These are phyloP conservation scores for Ehretia macrophylla DNA, from an alignment of 257 asterid genomes.

Conservation along the genomic window DNA sequence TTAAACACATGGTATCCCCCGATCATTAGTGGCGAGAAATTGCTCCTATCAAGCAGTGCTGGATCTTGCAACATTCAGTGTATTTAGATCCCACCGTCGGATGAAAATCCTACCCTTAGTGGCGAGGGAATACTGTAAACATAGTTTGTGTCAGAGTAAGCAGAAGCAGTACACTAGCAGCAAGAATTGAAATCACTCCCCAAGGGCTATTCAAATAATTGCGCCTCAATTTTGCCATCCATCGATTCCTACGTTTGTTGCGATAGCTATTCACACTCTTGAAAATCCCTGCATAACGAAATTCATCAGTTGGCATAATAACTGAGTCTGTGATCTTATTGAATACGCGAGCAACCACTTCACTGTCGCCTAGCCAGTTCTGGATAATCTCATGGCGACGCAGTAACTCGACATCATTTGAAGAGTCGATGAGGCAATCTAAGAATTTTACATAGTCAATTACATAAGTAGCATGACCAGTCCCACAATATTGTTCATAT, in stretches of 20 bases:
- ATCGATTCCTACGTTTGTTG: neutral
- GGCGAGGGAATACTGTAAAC: no score
- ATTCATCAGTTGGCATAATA: neutral
- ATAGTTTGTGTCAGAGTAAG: conserved; percentile 5
- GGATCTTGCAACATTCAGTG: no score
- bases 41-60: no score
- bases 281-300: conserved; percentile 11
- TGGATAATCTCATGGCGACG: neutral
- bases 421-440: conserved; percentile 25
- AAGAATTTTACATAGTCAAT: conserved; percentile 22
- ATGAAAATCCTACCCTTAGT: no score
- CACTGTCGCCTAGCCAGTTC: conserved; percentile 25
- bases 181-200: conserved; percentile 6
- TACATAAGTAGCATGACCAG: neutral
- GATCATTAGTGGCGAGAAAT: no score
- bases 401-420: conserved; percentile 22
- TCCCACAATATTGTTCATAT: conserved; percentile 1
- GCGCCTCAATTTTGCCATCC: conserved; percentile 11
- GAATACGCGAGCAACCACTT: conserved; percentile 12
- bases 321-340: conserved; percentile 19
- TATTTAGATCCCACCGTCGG: no score
- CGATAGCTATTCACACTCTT: neutral
- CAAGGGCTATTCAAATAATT: conserved; percentile 13
- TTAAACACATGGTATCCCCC: no score
- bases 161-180: conserved; percentile 5